These are phyloP conservation scores for Aspergillus coremiiformis DNA, from an alignment of 495 filamentous ascomycete species.

Conservation along the genomic window DNA sequence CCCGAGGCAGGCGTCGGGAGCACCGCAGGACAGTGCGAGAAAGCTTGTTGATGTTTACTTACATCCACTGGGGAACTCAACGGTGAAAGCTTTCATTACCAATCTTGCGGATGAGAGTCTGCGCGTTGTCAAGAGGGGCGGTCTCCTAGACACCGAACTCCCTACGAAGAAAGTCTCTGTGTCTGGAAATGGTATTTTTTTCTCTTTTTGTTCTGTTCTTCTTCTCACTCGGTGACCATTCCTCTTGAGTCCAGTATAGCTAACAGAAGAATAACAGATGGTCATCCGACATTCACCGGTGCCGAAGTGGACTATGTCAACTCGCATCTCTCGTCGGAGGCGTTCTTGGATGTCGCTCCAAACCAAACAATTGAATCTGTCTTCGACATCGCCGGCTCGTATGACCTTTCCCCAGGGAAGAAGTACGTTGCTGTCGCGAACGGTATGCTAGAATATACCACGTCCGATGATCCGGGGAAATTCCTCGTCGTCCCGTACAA, in stretches of 20 bases:
- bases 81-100: slow-evolving; percentile 10
- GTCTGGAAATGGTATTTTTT: slow-evolving; percentile 6
- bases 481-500: slow-evolving; percentile 5
- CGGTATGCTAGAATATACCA: slow-evolving; percentile 10
- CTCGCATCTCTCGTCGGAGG: slow-evolving; percentile 9
- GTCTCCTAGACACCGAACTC: slow-evolving; percentile 8
- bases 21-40: slow-evolving; percentile 10
- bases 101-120: slow-evolving; percentile 8
- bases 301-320: slow-evolving; percentile 11
- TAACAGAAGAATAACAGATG: not conserved
- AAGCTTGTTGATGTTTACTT: slow-evolving; percentile 9
- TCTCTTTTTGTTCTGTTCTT: too few species aligned
- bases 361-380: slow-evolving; percentile 11
- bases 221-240: too few species aligned
- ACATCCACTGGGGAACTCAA: slow-evolving; percentile 11
- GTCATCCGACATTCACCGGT: slow-evolving; percentile 10
- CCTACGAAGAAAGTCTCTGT: slow-evolving; percentile 14
- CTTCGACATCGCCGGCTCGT: slow-evolving; percentile 12
- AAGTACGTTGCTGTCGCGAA: slow-evolving; percentile 10
- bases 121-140: slow-evolving; percentile 11
- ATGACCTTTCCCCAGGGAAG: slow-evolving; percentile 6
- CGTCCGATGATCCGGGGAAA: not conserved
- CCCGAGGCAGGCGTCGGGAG: slow-evolving; percentile 8
- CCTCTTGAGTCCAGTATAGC: not conserved
- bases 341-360: slow-evolving; percentile 9